Evolutionary conservation across 1,284 basidiomycete species (phyloP), one percentile per base, ranked within the genome.

Genomic region (Melampsora larici-populina): DNA sequence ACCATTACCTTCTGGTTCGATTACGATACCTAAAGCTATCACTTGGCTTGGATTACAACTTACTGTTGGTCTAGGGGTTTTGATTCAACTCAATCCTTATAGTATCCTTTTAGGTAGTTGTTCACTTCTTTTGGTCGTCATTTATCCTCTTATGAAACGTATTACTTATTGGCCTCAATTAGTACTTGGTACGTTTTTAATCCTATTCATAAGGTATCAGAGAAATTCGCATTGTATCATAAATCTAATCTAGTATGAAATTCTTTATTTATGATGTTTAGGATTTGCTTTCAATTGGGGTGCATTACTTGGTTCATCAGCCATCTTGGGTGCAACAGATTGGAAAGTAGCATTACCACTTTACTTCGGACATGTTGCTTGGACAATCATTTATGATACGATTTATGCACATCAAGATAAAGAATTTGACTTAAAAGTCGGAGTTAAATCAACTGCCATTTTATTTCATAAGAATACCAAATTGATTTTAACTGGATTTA

Each of bases 351-450:
- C 91, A 60, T 85, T 93, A 15, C 94, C 97, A 1, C 87, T 99
- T 21, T 99, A 99, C 82, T n/a, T n/a, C n/a, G n/a, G n/a, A n/a
- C n/a, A n/a, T n/a, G n/a, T n/a, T n/a, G n/a, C n/a, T n/a, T n/a
- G 95, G 94, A 97, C 95, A 69, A 88, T 99, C 73, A 92, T 95
- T 0, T 99, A 99, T 82, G 97, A 99, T 82, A 97, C 91, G 68
- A 96, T 99, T 81, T 99, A 99, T 82, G 97, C 97, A 1, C 97
- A 99, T 84, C 96, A 97, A 91, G 97, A 99, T 85, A 99, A 98
- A 86, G 84, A 82, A 8, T 97, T 99, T 86, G 97, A 99, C 82
- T 87, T 93, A 55, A 86, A 88, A 68, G 93, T 89, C 24, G 94
- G 93, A 29, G 96, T 99, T 83, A 92, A 91, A 80, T 96, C 93